Evolutionary conservation across 805 yeast genomes (phyloP), one percentile per base, ranked within the genome.

Genomic region (Kodamaea neixiangensis): DNA sequence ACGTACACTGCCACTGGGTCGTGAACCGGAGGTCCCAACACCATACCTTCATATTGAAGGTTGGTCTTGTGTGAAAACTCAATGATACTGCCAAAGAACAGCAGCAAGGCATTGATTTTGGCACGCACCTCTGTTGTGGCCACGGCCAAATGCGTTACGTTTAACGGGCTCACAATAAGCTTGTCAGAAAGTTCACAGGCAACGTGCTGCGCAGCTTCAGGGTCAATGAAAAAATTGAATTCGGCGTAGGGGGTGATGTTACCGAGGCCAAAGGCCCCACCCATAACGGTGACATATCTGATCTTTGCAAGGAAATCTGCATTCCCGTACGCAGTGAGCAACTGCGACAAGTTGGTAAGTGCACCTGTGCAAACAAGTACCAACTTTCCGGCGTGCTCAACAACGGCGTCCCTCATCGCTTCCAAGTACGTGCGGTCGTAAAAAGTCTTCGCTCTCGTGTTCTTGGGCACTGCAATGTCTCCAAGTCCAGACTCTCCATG

Each of bases 401-500:
- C 54, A 3, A 83, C 72, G 1, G 85, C 82, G 2, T 65, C 54
- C 40, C 53, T 61, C 55, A 75, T 62, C n/a, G 77, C 79, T 22
- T 68, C 70, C 17, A 69, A 51, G 54, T 69, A 72, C 4, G 54
- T 37, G 38, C 52, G 51, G 44, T 69, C 75, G 3, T 49, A 53
- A 7, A 62, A 52, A 4, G 47, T 52, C 22, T 50, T 25, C 33
- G 69, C 61, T 0, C 58, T 58, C 0, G 90, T 79, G 13, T 53
- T 55, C 1, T 87, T 86, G 3, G 90, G 76, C 25, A 85, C 62
- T 2, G 72, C 67, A 0, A 87, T 81, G n/a, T 94, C 96, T 44
- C 89, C 93, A 18, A 90, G 69, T 0, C 97, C 97, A 1, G 85
- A 72, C 33, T 66, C 69, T 0, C 97, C 96, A 60, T 88, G 96